Percentiles rank a stretch among this genome's conserved stretches.
These are phyloP conservation scores for Plectranthus barbatus DNA, from an alignment of 257 asterid genomes.

Conservation along the genomic window DNA sequence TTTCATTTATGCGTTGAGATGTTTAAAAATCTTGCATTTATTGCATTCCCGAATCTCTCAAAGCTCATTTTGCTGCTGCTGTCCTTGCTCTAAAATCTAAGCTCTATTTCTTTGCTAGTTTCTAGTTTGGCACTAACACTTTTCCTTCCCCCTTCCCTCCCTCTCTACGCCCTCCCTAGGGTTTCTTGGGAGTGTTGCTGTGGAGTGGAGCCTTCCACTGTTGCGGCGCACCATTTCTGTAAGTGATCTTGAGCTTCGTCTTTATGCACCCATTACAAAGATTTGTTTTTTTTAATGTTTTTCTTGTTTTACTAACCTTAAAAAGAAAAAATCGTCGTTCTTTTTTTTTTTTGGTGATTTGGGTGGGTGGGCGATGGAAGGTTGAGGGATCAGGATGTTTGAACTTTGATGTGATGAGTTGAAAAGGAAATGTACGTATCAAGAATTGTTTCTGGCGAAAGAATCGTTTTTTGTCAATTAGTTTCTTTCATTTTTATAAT, in stretches of 20 bases:
- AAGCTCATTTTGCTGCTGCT: neutral
- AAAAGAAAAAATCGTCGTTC: no score
- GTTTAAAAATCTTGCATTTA: constrained; percentile 22
- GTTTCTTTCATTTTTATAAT: neutral
- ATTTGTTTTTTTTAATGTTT: neutral
- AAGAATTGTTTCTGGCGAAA: neutral
- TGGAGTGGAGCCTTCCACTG: constrained; percentile 10
- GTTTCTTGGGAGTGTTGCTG: constrained; percentile 4
- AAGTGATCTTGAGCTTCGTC: constrained; percentile 9
- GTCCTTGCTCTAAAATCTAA: constrained; percentile 8
- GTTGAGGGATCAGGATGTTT: constrained; percentile 8
- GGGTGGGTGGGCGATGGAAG: neutral
- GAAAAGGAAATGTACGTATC: constrained; percentile 7
- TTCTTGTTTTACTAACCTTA: neutral
- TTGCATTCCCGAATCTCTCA: constrained; percentile 16
- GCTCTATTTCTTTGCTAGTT: neutral
- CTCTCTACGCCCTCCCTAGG: constrained; percentile 14
- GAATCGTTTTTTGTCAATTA: neutral
- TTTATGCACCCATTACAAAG: neutral
- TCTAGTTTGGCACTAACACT: neutral
- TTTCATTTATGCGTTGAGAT: constrained; percentile 1
- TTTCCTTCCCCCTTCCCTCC: neutral
- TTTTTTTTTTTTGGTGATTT: neutral
- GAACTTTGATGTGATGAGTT: no score
- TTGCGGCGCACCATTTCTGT: constrained; percentile 18